Conservation (phyloP, 1,284 basidiomycete genomes). For the Meripilus lineatus region DNA sequence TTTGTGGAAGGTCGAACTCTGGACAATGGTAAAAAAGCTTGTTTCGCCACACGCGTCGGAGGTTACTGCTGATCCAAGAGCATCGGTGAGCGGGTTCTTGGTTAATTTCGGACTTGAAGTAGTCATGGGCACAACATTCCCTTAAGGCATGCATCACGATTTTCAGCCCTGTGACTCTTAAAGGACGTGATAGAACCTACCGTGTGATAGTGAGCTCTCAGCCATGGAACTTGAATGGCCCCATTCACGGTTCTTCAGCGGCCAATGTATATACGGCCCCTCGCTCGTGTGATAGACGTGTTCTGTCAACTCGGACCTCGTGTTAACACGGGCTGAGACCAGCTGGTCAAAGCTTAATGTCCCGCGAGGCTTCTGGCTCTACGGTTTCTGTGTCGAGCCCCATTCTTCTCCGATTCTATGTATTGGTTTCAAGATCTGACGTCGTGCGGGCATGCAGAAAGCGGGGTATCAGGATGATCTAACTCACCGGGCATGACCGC, state of each 20-base stretch:
- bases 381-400: no score
- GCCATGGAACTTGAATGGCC: slow-evolving; percentile 1
- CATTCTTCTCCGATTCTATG: neutral
- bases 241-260: neutral
- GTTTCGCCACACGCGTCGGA: no score
- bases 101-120: no score
- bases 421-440: neutral
- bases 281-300: neutral
- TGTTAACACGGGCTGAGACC: neutral
- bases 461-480: no score
- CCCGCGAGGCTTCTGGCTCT: slow-evolving; percentile 6
- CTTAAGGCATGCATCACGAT: neutral
- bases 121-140: neutral
- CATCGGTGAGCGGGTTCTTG: no score
- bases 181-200: slow-evolving; percentile 10
- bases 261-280: neutral
- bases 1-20: no score
- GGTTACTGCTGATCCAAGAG: no score
- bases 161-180: slow-evolving; percentile 3
- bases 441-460: no score
- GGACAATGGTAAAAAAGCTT: no score
- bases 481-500: slow-evolving; percentile 1
- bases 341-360: neutral
- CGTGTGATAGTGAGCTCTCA: slow-evolving; percentile 5
- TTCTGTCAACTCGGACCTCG: neutral